Percentiles rank a stretch among this genome's conserved stretches.
Evolutionary conservation across 1,139 yeast genomes (phyloP).

Genomic region (Geotrichum histeridarum): DNA sequence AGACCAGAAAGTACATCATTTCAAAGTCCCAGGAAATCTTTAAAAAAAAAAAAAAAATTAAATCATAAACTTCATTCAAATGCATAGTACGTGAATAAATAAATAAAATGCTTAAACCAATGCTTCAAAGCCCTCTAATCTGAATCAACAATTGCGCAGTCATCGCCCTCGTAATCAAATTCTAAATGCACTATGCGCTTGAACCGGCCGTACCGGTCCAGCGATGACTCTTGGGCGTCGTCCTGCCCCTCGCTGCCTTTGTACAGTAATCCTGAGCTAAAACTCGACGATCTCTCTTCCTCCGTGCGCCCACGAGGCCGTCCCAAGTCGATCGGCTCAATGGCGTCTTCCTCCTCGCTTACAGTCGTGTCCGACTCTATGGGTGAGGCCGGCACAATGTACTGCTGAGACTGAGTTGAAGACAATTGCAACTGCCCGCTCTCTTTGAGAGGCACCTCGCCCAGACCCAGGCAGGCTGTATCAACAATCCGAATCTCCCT

Average conservation of each 20-base stretch:
- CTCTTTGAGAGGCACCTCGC: background rate
- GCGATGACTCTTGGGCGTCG: slow-evolving; percentile 8
- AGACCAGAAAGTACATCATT: too few relatives aligned
- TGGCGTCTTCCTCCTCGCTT: background rate
- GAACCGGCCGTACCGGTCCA: slow-evolving; percentile 18
- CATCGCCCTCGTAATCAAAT: slow-evolving; percentile 14
- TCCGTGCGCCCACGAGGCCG: background rate
- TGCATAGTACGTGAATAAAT: background rate
- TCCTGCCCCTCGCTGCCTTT: background rate
- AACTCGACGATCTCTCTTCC: background rate
- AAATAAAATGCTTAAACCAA: background rate
- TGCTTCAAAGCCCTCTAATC: slow-evolving; percentile 1
- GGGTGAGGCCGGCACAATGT: background rate
- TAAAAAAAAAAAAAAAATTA: background rate
- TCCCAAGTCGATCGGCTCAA: background rate
- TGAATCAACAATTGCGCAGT: slow-evolving; percentile 17
- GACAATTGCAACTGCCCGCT: background rate
- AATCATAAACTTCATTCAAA: background rate
- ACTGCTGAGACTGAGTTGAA: background rate
- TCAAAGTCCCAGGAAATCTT: too few relatives aligned
- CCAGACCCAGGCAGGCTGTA: background rate
- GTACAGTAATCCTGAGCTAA: background rate
- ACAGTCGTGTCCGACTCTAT: background rate
- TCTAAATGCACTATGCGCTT: slow-evolving; percentile 11
- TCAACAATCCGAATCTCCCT: background rate